A percentile compares a stretch with the other conserved stretches of the same genome.
phyloP scores from a whole-genome alignment of 169 alveolate species.

The Eimeria necatrix region DNA sequence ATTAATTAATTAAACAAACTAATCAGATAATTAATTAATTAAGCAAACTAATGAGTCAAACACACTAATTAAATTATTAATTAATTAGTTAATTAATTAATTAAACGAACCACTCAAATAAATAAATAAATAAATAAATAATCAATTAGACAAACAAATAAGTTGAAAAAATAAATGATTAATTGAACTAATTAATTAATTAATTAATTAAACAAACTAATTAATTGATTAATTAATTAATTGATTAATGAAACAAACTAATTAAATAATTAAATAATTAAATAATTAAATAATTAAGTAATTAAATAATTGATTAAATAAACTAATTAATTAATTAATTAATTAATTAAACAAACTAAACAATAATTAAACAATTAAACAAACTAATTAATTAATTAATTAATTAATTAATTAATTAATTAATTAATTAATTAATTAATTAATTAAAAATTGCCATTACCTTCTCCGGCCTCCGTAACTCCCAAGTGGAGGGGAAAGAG shows the following conservation, averaged over 20 bases:
- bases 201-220: neutral
- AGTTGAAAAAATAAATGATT: too few species aligned
- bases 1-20: too few species aligned
- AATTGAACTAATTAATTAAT: neutral
- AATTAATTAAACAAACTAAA: neutral
- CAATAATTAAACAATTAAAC: too few species aligned
- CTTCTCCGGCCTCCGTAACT: slow-evolving; percentile 94
- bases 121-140: too few species aligned
- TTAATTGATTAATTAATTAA: neutral
- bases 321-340: neutral
- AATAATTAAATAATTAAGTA: neutral
- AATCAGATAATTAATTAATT: too few species aligned
- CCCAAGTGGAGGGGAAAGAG: slow-evolving; percentile 92
- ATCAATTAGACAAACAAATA: too few species aligned
- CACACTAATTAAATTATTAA: too few species aligned
- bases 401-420: too few species aligned
- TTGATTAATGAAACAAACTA: neutral
- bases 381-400: too few species aligned
- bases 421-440: neutral
- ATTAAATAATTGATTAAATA: neutral
- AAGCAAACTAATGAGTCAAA: too few species aligned
- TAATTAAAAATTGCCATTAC: slow-evolving; percentile 57
- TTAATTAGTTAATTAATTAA: neutral
- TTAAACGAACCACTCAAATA: too few species aligned
- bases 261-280: neutral